Conservation (phyloP, 1,139 yeast genomes). For the Yamadazyma blattariae region DNA sequence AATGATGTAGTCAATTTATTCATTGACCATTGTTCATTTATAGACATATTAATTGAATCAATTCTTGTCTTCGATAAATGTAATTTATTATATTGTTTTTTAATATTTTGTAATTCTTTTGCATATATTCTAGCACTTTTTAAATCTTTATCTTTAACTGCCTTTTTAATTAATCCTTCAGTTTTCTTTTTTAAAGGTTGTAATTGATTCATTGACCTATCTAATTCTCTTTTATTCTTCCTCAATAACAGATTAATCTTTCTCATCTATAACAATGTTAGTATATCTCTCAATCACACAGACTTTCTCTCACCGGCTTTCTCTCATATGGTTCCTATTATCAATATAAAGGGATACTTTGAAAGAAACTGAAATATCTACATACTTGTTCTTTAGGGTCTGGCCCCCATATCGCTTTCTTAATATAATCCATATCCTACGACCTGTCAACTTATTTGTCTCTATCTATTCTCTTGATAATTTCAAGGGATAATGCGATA, state of each 20-base stretch:
- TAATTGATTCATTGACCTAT: conserved; percentile 69
- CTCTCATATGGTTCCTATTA: too few species aligned
- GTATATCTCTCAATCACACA: too few species aligned
- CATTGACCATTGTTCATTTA: conserved; percentile 90
- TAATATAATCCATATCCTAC: conserved; percentile 72
- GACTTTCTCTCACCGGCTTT: too few species aligned
- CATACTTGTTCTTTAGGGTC: conserved; percentile 87
- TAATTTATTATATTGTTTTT: conserved; percentile 71
- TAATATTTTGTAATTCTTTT: conserved; percentile 71
- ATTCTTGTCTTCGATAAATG: conserved; percentile 81
- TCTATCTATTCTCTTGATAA: background rate
- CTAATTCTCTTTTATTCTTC: conserved; percentile 81
- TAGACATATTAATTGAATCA: conserved; percentile 81
- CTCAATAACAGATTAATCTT: conserved; percentile 80
- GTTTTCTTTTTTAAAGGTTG: conserved; percentile 68
- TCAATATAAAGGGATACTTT: too few species aligned
- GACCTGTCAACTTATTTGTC: too few species aligned
- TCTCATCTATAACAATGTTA: conserved; percentile 48
- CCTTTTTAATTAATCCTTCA: conserved; percentile 64
- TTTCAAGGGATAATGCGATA: background rate
- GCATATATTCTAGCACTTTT: conserved; percentile 80
- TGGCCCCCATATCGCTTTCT: conserved; percentile 90
- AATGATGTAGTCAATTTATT: conserved; percentile 79
- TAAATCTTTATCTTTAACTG: conserved; percentile 77
- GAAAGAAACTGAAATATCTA: conserved; percentile 10